A percentile compares a stretch with the other conserved stretches of the same genome.
phyloP scores from a whole-genome alignment of 495 filamentous ascomycete genomes.

The Astrothelium subdiscretum region DNA sequence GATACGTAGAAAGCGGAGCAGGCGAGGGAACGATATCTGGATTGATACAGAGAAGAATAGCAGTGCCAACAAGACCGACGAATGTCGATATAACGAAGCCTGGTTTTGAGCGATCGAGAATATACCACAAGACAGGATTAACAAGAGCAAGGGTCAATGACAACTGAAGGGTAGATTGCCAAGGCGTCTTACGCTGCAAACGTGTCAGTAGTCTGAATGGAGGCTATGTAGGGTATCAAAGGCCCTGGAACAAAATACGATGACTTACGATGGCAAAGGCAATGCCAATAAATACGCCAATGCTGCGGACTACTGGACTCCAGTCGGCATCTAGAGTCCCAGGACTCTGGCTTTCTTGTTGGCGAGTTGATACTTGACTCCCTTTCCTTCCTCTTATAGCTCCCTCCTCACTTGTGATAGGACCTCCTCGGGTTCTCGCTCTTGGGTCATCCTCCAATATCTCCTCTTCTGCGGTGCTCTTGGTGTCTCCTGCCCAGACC shows the following conservation, averaged over 20 bases:
- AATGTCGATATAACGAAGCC: conserved; percentile 65
- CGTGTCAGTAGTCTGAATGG: conserved; percentile 8
- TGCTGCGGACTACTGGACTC: conserved; percentile 70
- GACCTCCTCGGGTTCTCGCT: not conserved
- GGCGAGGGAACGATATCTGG: conserved; percentile 67
- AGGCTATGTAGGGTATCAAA: not conserved
- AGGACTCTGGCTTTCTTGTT: not conserved
- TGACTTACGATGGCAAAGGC: conserved; percentile 82
- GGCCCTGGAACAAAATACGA: not conserved
- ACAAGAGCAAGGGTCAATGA: conserved; percentile 82
- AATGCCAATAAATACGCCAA: conserved; percentile 91
- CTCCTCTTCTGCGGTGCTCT: conserved; percentile 24
- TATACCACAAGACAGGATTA: conserved; percentile 91
- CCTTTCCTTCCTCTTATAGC: conserved; percentile 8
- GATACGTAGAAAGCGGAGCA: conserved; percentile 17
- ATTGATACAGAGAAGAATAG: conserved; percentile 56
- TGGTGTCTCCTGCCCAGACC: conserved; percentile 33
- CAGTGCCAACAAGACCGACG: conserved; percentile 64
- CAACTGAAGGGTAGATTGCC: conserved; percentile 88
- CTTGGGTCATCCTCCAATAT: not conserved
- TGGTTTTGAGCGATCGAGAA: conserved; percentile 78
- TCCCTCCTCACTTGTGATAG: not conserved
- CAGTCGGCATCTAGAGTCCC: conserved; percentile 39
- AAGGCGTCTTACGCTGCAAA: conserved; percentile 65
- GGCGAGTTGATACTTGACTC: conserved; percentile 6